Percentiles rank a stretch among this genome's conserved stretches.
These are phyloP conservation scores for Hyaloscypha finlandica DNA, from an alignment of 495 filamentous ascomycete genomes.

Conservation along the genomic window DNA sequence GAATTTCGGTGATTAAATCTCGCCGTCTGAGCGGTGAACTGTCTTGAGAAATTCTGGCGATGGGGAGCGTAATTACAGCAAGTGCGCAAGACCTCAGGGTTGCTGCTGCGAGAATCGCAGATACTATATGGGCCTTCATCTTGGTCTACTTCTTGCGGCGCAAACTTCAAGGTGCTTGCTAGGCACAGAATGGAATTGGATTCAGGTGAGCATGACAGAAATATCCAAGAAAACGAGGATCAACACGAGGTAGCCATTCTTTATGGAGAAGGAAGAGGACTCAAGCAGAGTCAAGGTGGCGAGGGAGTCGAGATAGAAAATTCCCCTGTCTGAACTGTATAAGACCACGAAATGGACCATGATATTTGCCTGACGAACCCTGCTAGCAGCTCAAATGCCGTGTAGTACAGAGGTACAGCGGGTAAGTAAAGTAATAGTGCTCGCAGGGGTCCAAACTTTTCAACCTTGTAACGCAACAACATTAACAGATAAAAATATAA, in stretches of 20 bases:
- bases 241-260: not conserved
- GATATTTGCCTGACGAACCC: not conserved
- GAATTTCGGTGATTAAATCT: not conserved
- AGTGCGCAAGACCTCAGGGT: not conserved
- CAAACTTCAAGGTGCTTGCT: not conserved
- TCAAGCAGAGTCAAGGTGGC: not conserved
- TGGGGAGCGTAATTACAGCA: not conserved
- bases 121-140: not conserved
- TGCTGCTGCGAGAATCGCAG: not conserved
- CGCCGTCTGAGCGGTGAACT: constrained; percentile 2
- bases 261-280: not conserved
- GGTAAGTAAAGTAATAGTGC: too few species aligned
- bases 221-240: not conserved
- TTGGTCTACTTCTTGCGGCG: not conserved
- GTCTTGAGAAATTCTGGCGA: not conserved
- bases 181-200: too few species aligned
- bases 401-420: too few species aligned
- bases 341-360: not conserved
- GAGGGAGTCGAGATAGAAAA: not conserved
- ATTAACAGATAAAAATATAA: too few species aligned
- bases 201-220: too few species aligned
- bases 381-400: not conserved
- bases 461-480: too few species aligned
- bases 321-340: not conserved
- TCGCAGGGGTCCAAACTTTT: too few species aligned